Evolutionary conservation across 768 basidiomycete genomes (phyloP), one percentile per base, ranked within the genome.

Genomic region (Rhodosporidiobolus odoratus): DNA sequence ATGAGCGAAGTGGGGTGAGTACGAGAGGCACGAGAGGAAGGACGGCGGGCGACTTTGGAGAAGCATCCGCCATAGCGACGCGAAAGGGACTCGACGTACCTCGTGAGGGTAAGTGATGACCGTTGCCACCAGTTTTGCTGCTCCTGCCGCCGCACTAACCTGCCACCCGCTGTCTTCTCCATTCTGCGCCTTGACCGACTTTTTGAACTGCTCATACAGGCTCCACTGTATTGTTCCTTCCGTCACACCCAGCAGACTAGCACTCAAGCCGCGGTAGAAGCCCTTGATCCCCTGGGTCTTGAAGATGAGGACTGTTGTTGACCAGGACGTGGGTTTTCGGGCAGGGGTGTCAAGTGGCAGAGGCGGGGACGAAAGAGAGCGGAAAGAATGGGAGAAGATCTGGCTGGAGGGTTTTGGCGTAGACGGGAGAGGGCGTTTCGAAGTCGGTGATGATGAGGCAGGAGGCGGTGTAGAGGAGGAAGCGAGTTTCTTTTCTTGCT

Each of bases 41-140:
- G 38, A n/a, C 16, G 41, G 25, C 2, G 65, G 25, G 58, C n/a
- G n/a, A n/a, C n/a, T n/a, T n/a, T n/a, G n/a, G n/a, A n/a, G n/a
- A n/a, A n/a, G n/a, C n/a, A n/a, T n/a, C n/a, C n/a, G n/a, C n/a
- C n/a, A n/a, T n/a, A n/a, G n/a, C n/a, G n/a, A n/a, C n/a, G n/a
- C n/a, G 27, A 25, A 25, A 50, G 25, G 21, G 19, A 15, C 7
- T 35, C 40, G 48, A 81, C 86, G 65, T 63, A 92, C 95, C 84
- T 99, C 95, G 76, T 99, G 96, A 53, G 96, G 96, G 82, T 99
- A 99, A 1, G 96, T 98, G 76, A 98, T 91, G 45, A 97, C 80
- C 75, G 88, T 92, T 0, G 96, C 96, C 21, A 97, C 86, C 75
- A 89, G 88, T 80, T 99, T 99, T 10, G 96, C 92, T 21, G 88